Conservation (phyloP, 2,329 filamentous ascomycete genomes). For the Aspergillus sp. region DNA sequence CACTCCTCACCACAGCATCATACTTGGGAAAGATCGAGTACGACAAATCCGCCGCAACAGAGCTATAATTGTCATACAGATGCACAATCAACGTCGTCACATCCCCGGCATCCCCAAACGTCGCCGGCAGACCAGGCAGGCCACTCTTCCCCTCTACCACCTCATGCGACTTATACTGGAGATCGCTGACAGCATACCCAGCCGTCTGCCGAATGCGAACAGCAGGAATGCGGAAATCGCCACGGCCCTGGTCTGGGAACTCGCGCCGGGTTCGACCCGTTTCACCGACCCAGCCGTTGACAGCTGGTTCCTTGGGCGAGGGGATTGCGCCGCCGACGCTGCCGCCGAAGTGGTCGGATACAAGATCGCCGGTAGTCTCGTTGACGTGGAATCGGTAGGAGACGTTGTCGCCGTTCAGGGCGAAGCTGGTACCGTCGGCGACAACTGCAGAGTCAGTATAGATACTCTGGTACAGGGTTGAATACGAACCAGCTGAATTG, state of each 20-base stretch:
- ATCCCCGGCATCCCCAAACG: conserved; percentile 56
- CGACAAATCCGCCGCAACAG: conserved; percentile 57
- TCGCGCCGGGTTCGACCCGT: conserved; percentile 58
- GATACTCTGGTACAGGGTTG: no score
- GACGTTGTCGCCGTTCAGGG: conserved; percentile 55
- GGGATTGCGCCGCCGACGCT: conserved; percentile 54
- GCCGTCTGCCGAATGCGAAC: conserved; percentile 60
- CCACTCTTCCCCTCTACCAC: conserved; percentile 57
- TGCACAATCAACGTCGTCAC: conserved; percentile 61
- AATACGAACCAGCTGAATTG: no score
- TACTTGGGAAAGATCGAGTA: conserved; percentile 65
- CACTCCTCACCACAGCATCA: conserved; percentile 62
- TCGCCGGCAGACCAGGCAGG: conserved; percentile 58
- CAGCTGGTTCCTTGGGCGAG: conserved; percentile 33
- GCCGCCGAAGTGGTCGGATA: conserved; percentile 63
- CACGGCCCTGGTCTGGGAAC: conserved; percentile 64
- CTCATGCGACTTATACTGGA: conserved; percentile 59
- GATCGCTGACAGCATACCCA: conserved; percentile 59
- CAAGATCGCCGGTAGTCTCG: conserved; percentile 54
- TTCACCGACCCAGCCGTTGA: conserved; percentile 55
- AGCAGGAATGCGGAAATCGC: conserved; percentile 64
- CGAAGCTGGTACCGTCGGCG: conserved; percentile 57
- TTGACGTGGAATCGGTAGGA: conserved; percentile 67
- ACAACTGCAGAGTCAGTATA: conserved; percentile 33
- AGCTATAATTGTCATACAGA: conserved; percentile 59